Conservation (phyloP, 129 eudicot genomes). For the Mikania micrantha region DNA sequence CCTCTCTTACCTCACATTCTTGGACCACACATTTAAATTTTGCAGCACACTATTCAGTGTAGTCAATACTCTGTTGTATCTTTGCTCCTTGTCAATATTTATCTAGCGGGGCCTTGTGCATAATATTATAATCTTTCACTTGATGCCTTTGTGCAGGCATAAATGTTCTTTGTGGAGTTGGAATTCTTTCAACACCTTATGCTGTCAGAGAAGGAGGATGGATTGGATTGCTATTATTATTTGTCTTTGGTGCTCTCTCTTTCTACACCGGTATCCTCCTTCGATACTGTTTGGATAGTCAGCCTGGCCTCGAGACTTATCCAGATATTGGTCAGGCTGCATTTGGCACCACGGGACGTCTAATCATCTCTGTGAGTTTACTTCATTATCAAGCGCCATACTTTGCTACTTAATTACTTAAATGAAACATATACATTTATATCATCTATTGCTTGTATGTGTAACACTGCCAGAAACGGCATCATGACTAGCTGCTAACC, state of each 20-base stretch:
- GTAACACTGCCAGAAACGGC: not conserved
- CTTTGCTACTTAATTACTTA: not conserved
- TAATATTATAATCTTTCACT: not conserved
- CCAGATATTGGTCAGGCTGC: slow-evolving; percentile 98
- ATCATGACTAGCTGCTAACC: slow-evolving; percentile 20
- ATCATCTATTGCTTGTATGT: not conserved
- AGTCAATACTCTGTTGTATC: not conserved
- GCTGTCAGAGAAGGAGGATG: slow-evolving; percentile 95
- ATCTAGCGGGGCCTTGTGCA: not conserved
- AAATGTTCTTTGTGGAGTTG: slow-evolving; percentile 94
- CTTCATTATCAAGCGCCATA: not conserved
- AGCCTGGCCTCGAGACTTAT: slow-evolving; percentile 89
- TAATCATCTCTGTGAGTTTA: slow-evolving; percentile 60
- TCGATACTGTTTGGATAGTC: slow-evolving; percentile 76
- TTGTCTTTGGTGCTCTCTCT: slow-evolving; percentile 58
- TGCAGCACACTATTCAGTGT: not conserved
- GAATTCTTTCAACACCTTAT: slow-evolving; percentile 79
- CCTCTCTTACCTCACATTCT: not conserved
- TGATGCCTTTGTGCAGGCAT: slow-evolving; percentile 44
- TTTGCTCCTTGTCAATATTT: not conserved
- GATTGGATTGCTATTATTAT: slow-evolving; percentile 51
- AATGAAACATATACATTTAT: not conserved
- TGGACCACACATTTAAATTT: not conserved
- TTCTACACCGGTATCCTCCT: slow-evolving; percentile 88
- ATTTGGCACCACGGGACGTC: slow-evolving; percentile 68